Evolutionary conservation across 2,329 filamentous ascomycete genomes (phyloP), one percentile per base, ranked within the genome.

Genomic region (Aspergillus quadricinctus): DNA sequence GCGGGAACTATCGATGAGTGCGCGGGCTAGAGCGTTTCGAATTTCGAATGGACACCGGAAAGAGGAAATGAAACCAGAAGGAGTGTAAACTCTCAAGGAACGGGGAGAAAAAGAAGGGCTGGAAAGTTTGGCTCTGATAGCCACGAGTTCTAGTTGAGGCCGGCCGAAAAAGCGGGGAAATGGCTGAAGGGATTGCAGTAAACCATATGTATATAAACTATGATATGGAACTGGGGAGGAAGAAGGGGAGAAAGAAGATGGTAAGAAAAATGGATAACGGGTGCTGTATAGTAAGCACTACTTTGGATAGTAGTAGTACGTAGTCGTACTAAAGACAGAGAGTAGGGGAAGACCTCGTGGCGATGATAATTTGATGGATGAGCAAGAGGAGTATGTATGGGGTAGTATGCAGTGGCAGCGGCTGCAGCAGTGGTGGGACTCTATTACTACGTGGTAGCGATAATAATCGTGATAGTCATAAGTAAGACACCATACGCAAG

Each of bases 1-100:
- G 58, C 58, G 58, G 58, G 56, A 60, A 51, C 58, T 60, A 60
- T 58, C 43, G 50, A 52, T 51, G 48, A 49, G 3, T 57, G 43
- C 49, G 25, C 46, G 37, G 50, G 28, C 52, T 57, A 51, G 43
- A 49, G 48, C 46, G 48, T 54, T 57, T 49, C 48, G 53, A 50
- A 43, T 28, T 40, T 49, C 54, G 54, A 45, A 50, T 37, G 31
- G 40, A 50, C 25, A 28, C 14, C n/a, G 19, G 7, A 27, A 10
- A 46, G 43, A n/a, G 31, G 50, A 52, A 37, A 45, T 19, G 50
- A n/a, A 19, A 37, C 19, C 40, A 25, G 21, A 48, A 31, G 41
- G 4, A 23, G 19, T 43, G 10, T 11, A 19, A 23, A 43, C 8
- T 43, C n/a, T 19, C 19, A 14, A 45, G 41, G 8, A 11, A 23